Evolutionary conservation across 2,329 filamentous ascomycete genomes (phyloP).

Genomic region (Aureobasidium sp.): DNA sequence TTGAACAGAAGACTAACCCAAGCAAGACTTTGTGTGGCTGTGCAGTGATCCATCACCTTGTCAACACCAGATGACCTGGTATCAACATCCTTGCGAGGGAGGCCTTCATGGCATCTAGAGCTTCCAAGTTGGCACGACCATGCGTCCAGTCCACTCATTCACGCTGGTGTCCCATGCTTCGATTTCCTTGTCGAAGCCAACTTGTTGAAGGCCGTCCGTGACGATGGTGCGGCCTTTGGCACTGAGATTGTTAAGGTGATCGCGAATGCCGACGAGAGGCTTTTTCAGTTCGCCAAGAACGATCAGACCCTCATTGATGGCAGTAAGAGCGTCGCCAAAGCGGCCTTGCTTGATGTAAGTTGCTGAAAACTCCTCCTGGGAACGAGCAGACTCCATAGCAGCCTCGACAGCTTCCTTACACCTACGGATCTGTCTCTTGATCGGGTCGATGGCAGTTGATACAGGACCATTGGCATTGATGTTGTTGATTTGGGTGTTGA

Average conservation of each 20-base stretch:
- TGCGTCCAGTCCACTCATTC: background rate
- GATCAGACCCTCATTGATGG: background rate
- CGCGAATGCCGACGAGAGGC: background rate
- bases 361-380: background rate
- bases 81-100: background rate
- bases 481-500: background rate
- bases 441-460: background rate
- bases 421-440: background rate
- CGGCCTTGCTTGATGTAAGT: background rate
- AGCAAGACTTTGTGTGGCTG: background rate
- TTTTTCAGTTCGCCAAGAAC: background rate
- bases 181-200: background rate
- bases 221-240: background rate
- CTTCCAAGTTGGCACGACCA: background rate
- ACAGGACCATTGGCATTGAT: background rate
- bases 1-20: background rate
- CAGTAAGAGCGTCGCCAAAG: background rate
- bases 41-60: background rate
- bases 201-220: background rate
- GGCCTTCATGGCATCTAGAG: background rate
- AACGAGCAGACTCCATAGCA: background rate
- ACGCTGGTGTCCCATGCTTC: background rate
- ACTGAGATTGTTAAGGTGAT: background rate
- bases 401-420: background rate
- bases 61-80: background rate